Evolutionary conservation across 2,329 filamentous ascomycete species (phyloP).

Genomic region (Alternaria sp.): DNA sequence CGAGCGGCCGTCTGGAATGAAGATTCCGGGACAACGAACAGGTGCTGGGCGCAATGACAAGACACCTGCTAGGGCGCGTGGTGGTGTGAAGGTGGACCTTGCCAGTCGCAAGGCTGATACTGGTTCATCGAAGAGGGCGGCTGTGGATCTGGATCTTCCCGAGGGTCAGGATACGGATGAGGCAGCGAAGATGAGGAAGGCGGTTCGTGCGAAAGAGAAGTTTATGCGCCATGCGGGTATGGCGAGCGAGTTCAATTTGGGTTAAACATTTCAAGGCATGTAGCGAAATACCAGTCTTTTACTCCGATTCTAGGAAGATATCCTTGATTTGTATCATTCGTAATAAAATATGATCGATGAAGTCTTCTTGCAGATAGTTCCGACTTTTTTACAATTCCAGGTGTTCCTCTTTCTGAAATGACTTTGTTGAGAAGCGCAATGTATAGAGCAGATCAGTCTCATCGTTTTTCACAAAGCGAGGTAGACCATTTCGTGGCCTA

Average conservation of each 20-base stretch:
- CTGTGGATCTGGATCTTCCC: constrained; percentile 42
- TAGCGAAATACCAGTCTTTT: not conserved
- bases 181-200: constrained; percentile 70
- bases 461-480: too few species aligned
- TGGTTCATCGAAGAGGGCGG: constrained; percentile 27
- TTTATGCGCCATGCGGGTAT: constrained; percentile 61
- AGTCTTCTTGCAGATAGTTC: too few species aligned
- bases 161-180: constrained; percentile 62
- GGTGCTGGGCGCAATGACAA: constrained; percentile 50
- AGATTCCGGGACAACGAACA: constrained; percentile 60
- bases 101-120: constrained; percentile 49
- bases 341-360: not conserved
- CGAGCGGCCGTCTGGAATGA: constrained; percentile 85
- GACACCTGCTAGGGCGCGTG: constrained; percentile 54
- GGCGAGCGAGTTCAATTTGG: constrained; percentile 74
- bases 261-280: constrained; percentile 48
- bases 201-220: constrained; percentile 57
- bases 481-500: too few species aligned
- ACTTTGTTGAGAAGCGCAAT: too few species aligned
- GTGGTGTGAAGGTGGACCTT: constrained; percentile 46
- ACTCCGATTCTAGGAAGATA: too few species aligned
- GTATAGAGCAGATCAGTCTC: too few species aligned
- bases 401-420: too few species aligned
- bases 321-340: not conserved
- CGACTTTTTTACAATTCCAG: too few species aligned